A percentile compares a stretch with the other conserved stretches of the same genome.
Evolutionary conservation across 768 basidiomycete genomes (phyloP).

Genomic region (Macrolepiota dolichaula): DNA sequence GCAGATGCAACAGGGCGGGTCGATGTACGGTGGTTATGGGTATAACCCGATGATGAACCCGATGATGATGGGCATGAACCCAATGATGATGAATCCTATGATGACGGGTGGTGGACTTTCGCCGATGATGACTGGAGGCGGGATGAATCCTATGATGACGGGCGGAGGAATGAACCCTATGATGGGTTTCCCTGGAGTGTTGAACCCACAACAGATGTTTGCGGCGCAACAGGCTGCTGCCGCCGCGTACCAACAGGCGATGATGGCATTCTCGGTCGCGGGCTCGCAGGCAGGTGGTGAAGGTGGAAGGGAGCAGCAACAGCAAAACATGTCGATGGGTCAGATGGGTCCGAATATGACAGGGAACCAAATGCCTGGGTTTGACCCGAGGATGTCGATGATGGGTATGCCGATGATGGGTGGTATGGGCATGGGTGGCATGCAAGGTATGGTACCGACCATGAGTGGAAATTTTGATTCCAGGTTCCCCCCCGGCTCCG

Average conservation of each 20-base stretch:
- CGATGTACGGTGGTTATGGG: conserved; percentile 59
- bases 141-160: conserved; percentile 46
- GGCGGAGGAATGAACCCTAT: conserved; percentile 38
- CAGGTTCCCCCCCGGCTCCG: conserved; percentile 42
- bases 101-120: conserved; percentile 41
- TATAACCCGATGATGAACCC: conserved; percentile 80
- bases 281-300: conserved; percentile 70
- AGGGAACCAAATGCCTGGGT: conserved; percentile 37
- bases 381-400: conserved; percentile 82
- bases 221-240: conserved; percentile 77
- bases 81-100: conserved; percentile 48
- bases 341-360: conserved; percentile 58
- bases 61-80: conserved; percentile 59
- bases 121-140: conserved; percentile 55
- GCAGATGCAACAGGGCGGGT: conserved; percentile 79
- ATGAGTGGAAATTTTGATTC: conserved; percentile 67
- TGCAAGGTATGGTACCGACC: conserved; percentile 25
- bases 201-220: conserved; percentile 79
- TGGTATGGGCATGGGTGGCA: conserved; percentile 18
- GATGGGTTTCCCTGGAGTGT: conserved; percentile 62
- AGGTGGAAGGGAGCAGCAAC: conserved; percentile 37
- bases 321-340: conserved; percentile 32
- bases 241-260: conserved; percentile 86
- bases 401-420: conserved; percentile 50
- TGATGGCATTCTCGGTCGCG: conserved; percentile 77